Evolutionary conservation across 306 rosid species (phyloP), one percentile per base, ranked within the genome.

Genomic region (Corylus avellana): DNA sequence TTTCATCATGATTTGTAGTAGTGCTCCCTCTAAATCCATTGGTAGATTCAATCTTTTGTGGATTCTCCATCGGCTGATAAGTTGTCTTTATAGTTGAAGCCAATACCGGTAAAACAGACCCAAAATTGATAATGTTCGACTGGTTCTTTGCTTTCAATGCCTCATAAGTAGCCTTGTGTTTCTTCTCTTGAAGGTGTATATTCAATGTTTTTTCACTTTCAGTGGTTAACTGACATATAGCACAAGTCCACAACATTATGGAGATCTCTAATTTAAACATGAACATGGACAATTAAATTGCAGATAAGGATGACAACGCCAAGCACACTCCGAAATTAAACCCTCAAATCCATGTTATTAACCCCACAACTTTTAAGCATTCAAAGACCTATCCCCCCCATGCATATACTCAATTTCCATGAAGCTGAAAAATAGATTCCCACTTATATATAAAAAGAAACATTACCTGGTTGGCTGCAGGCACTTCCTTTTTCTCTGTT

Each of bases 141-240:
- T 5, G 46, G 46, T 42, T 42, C 46, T 42, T 42, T 42, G 46
- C 46, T 42, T 42, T 42, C 46, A 0, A 8, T 7, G 7, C 42
- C 5, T 37, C 42, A 37, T 37, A 37, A 37, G 42, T 37, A 37
- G 42, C 42, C 82, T 7, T 64, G 72, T 90, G 94, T 63, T 51
- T 77, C 63, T 0, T 79, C 22, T 88, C 92, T 1, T 18, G 7
- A 3, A 85, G 22, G 76, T 88, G 91, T 3, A 0, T 0, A 48
- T 51, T 66, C 75, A 87, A 78, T 39, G 1, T 62, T 1, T 0
- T 22, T 77, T 74, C 84, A 1, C 80, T 5, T 0, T 16, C 0
- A 10, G 68, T 48, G 53, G 58, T 88, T 70, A 90, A 53, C 49
- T 75, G 81, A 79, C 89, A 88, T 37, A 88, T 66, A 47, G 82